Evolutionary conservation across 1,139 yeast species (phyloP), one percentile per base, ranked within the genome.

Genomic region (Suhomyces bolitotheri): DNA sequence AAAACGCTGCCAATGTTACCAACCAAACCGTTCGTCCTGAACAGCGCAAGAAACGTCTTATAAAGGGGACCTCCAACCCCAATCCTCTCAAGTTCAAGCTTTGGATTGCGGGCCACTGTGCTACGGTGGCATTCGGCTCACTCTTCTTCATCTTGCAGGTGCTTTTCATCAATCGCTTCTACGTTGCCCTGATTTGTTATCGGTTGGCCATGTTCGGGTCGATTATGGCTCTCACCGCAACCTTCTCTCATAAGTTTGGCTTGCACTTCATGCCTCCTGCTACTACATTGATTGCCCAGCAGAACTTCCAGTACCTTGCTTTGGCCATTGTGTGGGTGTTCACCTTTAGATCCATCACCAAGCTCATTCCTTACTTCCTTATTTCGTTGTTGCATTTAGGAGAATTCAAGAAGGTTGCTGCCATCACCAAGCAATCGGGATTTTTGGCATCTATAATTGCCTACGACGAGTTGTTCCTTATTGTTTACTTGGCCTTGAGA

Each of bases 21-120:
- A 56, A 56, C 30, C 50, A 46, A 7, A 56, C 62, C 4, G 62
- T 58, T 26, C 46, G 50, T 16, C 44, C 54, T 1, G 47, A 51
- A 14, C 51, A 51, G 25, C 60, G 56, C 36, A 66, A 58, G 45
- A 58, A 56, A 48, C 65, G 60, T 42, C 54, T 71, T 35, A 64
- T 67, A 7, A 67, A 69, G 56, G 74, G 71, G 44, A 55, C 55
- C 4, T 49, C 53, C 5, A 58, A 53, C n/a, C 53, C 70, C 13
- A 61, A 62, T 38, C 72, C 75, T 8, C 43, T 73, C 35, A 67
- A 76, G 50, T 72, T 73, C 50, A 54, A 66, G 37, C 43, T 70
- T 9, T 84, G 94, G 94, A 47, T 79, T 3, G 71, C 61, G 1
- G 92, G 92, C 7, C 92, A 84, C 58, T 42, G 44, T 0, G 23